A percentile compares a stretch with the other conserved stretches of the same genome.
Conservation (phyloP, 2,329 filamentous ascomycete species). For the Ceratocystiopsis minuta region DNA sequence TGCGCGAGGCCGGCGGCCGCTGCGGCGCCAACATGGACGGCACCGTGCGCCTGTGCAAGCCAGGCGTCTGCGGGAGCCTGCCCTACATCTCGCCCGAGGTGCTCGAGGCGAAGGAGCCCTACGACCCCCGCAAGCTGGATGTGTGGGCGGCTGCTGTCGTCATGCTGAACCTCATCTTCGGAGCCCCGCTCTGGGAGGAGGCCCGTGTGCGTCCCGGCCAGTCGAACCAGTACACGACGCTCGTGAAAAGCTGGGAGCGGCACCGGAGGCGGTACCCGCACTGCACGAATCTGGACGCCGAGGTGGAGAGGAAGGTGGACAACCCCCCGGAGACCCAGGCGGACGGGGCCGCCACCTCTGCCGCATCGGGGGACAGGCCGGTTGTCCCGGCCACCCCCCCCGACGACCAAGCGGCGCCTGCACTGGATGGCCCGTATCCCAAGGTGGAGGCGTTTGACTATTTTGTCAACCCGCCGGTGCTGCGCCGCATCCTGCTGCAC, state of each 20-base stretch:
- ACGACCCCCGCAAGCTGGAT: conserved; percentile 63
- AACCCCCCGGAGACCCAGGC: not conserved
- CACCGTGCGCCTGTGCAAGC: conserved; percentile 51
- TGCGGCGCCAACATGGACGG: conserved; percentile 56
- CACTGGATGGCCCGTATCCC: conserved; percentile 29
- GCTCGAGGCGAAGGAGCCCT: conserved; percentile 43
- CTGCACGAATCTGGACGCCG: conserved; percentile 19
- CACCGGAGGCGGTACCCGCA: conserved; percentile 36
- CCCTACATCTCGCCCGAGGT: conserved; percentile 84
- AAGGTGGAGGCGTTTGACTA: conserved; percentile 46
- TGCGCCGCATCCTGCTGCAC: conserved; percentile 53
- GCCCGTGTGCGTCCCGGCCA: conserved; percentile 28
- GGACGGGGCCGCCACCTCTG: not conserved
- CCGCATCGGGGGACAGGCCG: conserved; percentile 12
- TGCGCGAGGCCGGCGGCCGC: conserved; percentile 52
- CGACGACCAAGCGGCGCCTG: conserved; percentile 27
- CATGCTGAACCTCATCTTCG: conserved; percentile 59
- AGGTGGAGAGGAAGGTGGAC: conserved; percentile 29
- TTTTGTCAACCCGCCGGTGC: conserved; percentile 44
- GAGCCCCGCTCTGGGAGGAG: conserved; percentile 55
- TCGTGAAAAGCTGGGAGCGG: conserved; percentile 45
- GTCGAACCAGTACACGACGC: conserved; percentile 43
- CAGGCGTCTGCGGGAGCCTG: conserved; percentile 68
- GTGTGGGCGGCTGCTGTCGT: conserved; percentile 77
- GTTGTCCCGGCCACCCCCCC: conserved; percentile 11